A percentile compares a stretch with the other conserved stretches of the same genome.
phyloP scores from a whole-genome alignment of 2,329 filamentous ascomycete genomes.

The Thyridium curvatum region DNA sequence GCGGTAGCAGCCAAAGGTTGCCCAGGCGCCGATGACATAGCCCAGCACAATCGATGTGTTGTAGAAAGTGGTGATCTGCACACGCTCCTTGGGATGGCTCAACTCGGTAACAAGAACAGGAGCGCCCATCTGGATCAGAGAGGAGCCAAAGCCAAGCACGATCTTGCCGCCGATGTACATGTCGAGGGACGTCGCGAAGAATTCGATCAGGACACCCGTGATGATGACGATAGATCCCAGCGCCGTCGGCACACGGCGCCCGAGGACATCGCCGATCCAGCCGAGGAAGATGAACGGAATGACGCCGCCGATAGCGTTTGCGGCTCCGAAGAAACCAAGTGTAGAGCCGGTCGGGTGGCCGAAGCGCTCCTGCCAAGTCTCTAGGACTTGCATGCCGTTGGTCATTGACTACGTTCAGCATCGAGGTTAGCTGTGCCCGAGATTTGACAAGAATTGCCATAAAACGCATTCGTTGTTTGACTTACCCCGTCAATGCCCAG shows the following conservation, averaged over 20 bases:
- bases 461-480: slow-evolving; percentile 2
- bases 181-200: slow-evolving; percentile 24
- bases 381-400: slow-evolving; percentile 31
- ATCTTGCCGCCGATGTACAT: slow-evolving; percentile 32
- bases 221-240: slow-evolving; percentile 32
- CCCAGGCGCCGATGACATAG: slow-evolving; percentile 39
- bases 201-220: slow-evolving; percentile 25
- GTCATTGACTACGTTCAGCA: slow-evolving; percentile 22
- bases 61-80: slow-evolving; percentile 16
- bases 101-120: slow-evolving; percentile 36
- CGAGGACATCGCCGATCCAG: slow-evolving; percentile 27
- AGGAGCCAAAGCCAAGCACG: slow-evolving; percentile 27
- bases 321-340: slow-evolving; percentile 31
- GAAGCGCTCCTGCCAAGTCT: slow-evolving; percentile 29
- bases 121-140: slow-evolving; percentile 32
- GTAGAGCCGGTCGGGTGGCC: slow-evolving; percentile 28
- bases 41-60: slow-evolving; percentile 33
- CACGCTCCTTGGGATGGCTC: slow-evolving; percentile 21
- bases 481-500: slow-evolving; percentile 34
- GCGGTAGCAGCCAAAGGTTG: slow-evolving; percentile 40
- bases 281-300: slow-evolving; percentile 26
- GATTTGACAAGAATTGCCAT: slow-evolving; percentile 11
- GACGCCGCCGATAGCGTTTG: slow-evolving; percentile 31
- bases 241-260: slow-evolving; percentile 25
- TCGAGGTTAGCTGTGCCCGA: neutral